Evolutionary conservation across 2,329 filamentous ascomycete genomes (phyloP).

Genomic region (Talaromyces sp.): DNA sequence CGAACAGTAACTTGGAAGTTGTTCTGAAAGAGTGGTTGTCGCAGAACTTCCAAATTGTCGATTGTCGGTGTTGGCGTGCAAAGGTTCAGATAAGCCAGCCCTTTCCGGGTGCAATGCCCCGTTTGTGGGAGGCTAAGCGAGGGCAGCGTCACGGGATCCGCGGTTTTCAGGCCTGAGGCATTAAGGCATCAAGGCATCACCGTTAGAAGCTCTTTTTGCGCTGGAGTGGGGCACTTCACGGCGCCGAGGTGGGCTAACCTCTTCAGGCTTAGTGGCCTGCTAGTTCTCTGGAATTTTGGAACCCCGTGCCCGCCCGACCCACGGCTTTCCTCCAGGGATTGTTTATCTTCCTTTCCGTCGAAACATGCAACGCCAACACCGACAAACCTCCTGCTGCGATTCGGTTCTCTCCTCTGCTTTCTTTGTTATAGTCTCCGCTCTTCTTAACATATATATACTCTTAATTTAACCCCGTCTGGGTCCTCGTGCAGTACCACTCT

Average conservation of each 20-base stretch:
- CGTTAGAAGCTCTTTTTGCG: not conserved
- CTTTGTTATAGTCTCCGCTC: not conserved
- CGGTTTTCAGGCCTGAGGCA: constrained; percentile 17
- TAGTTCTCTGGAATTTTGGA: not conserved
- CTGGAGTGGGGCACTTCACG: constrained; percentile 3
- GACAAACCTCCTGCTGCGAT: too few species aligned
- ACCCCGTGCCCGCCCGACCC: constrained; percentile 12
- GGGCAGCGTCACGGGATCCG: constrained; percentile 25
- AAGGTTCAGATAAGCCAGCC: constrained; percentile 30
- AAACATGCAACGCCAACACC: not conserved
- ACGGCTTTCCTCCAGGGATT: constrained; percentile 15
- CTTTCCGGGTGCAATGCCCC: constrained; percentile 24
- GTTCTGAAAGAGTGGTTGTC: constrained; percentile 20
- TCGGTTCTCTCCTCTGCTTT: not conserved
- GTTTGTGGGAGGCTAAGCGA: constrained; percentile 38
- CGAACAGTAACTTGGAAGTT: constrained; percentile 24
- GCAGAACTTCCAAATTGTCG: constrained; percentile 20
- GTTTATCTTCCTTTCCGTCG: constrained; percentile 14
- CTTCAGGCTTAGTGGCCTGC: not conserved
- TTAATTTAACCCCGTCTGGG: constrained; percentile 13
- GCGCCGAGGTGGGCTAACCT: not conserved
- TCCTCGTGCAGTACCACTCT: constrained; percentile 9
- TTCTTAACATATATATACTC: constrained; percentile 3
- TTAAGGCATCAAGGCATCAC: not conserved
- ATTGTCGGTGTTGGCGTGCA: constrained; percentile 39